Evolutionary conservation across 345 rosid genomes (phyloP).

Genomic region (Draba incana): DNA sequence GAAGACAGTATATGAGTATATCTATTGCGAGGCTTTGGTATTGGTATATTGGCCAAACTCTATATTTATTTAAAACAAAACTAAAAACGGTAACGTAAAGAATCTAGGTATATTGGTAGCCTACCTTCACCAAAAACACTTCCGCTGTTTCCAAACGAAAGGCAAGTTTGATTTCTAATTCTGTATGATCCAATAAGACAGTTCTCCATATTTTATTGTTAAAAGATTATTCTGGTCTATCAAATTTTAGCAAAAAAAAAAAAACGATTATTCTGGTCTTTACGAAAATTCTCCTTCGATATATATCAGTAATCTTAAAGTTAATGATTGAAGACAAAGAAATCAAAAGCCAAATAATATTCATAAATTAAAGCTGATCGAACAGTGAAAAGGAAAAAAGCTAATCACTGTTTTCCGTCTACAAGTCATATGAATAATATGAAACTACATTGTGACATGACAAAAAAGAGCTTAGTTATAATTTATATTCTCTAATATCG

Average conservation of each 20-base stretch:
- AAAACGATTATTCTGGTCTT: slow-evolving; percentile 5
- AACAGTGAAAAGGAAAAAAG: slow-evolving; percentile 3
- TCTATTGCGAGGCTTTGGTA: slow-evolving; percentile 14
- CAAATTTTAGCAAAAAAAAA: too few species aligned
- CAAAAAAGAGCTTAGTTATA: background rate
- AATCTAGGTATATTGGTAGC: slow-evolving; percentile 42
- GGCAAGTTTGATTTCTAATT: slow-evolving; percentile 13
- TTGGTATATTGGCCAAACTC: slow-evolving; percentile 23
- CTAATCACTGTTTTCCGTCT: slow-evolving; percentile 26
- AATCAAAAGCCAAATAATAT: background rate
- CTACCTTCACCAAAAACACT: slow-evolving; percentile 40
- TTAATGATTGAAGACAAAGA: slow-evolving; percentile 10
- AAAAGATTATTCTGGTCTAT: slow-evolving; percentile 6
- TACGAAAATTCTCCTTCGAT: slow-evolving; percentile 16
- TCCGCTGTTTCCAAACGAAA: slow-evolving; percentile 32
- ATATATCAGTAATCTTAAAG: slow-evolving; percentile 8
- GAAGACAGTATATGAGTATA: background rate
- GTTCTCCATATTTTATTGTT: slow-evolving; percentile 13
- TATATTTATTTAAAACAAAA: background rate
- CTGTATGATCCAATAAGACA: slow-evolving; percentile 17
- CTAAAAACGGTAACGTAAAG: slow-evolving; percentile 25
- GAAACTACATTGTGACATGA: background rate
- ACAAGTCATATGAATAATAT: slow-evolving; percentile 25
- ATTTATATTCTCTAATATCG: slow-evolving; percentile 12
- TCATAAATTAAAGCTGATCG: background rate